Evolutionary conservation across 495 filamentous ascomycete genomes (phyloP).

Genomic region (Podospora pseudopauciseta): DNA sequence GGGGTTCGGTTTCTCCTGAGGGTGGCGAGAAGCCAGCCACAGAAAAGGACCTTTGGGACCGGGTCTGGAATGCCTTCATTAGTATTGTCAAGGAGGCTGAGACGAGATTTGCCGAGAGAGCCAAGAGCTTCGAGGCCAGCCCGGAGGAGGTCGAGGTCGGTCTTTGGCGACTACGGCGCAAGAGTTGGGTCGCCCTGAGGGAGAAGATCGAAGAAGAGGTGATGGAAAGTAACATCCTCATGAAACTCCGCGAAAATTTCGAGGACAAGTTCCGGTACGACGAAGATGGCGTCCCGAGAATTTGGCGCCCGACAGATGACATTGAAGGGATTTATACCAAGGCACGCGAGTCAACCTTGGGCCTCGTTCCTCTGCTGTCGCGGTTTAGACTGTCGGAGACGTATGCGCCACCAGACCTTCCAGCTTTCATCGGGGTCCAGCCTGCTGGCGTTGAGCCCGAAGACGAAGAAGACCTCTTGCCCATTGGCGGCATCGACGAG

Average conservation of each 20-base stretch:
- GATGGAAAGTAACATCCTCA: constrained; percentile 90
- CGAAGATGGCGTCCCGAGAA: constrained; percentile 86
- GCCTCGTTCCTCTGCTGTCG: constrained; percentile 82
- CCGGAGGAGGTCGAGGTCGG: constrained; percentile 90
- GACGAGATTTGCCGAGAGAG: constrained; percentile 76
- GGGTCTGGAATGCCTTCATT: constrained; percentile 84
- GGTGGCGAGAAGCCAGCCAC: constrained; percentile 62
- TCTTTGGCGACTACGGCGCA: constrained; percentile 84
- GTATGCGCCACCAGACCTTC: constrained; percentile 70
- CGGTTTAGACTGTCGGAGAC: constrained; percentile 72
- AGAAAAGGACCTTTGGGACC: constrained; percentile 92
- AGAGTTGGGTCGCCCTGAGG: constrained; percentile 87
- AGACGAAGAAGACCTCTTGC: constrained; percentile 82
- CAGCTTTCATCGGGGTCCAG: constrained; percentile 73
- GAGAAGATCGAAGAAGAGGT: constrained; percentile 96
- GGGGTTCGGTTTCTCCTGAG: constrained; percentile 74
- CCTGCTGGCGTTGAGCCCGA: constrained; percentile 72
- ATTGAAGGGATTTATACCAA: constrained; percentile 92
- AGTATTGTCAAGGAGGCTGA: constrained; percentile 85
- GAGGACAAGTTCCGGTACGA: constrained; percentile 99
- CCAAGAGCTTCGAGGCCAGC: constrained; percentile 87
- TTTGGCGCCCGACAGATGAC: constrained; percentile 96
- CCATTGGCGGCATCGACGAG: constrained; percentile 87
- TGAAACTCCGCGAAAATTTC: constrained; percentile 97
- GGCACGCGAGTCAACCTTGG: constrained; percentile 85